These are phyloP conservation scores for Fraxinus xanthoxyloides DNA, from an alignment of 305 asterid genomes.

Conservation along the genomic window DNA sequence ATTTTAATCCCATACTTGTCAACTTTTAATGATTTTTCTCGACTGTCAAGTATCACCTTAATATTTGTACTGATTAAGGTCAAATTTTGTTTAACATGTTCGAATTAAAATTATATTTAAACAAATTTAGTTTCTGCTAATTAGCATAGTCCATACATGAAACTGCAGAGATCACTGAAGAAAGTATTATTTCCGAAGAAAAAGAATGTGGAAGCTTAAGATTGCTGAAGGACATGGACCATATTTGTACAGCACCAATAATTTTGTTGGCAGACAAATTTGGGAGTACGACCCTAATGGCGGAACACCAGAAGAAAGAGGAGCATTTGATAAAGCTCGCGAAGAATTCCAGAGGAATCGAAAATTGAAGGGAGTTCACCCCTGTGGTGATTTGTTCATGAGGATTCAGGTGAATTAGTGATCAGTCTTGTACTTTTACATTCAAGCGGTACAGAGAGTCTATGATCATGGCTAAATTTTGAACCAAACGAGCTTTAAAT, in stretches of 20 bases:
- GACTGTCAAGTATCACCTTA: background rate
- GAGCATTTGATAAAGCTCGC: slow-evolving; percentile 46
- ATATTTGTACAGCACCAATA: slow-evolving; percentile 65
- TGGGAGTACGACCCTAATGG: slow-evolving; percentile 66
- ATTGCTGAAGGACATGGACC: slow-evolving; percentile 59
- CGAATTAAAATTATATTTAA: background rate
- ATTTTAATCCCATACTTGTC: background rate
- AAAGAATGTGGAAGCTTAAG: slow-evolving; percentile 71
- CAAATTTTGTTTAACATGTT: background rate
- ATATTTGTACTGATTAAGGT: background rate
- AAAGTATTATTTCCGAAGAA: background rate
- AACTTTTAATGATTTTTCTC: background rate
- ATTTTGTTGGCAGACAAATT: slow-evolving; percentile 62
- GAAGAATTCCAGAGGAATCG: slow-evolving; percentile 34
- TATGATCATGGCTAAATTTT: background rate
- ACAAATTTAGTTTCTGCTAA: background rate
- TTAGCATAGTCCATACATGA: background rate
- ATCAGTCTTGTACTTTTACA: background rate
- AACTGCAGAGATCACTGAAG: background rate
- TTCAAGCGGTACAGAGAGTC: background rate
- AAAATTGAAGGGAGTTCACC: slow-evolving; percentile 44
- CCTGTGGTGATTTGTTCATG: slow-evolving; percentile 54
- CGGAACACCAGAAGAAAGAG: slow-evolving; percentile 55
- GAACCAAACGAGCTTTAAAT: background rate
- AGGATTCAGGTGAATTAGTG: slow-evolving; percentile 40